Conservation (phyloP, 2,329 filamentous ascomycete species). For the Ploettnerulaceae sp. region DNA sequence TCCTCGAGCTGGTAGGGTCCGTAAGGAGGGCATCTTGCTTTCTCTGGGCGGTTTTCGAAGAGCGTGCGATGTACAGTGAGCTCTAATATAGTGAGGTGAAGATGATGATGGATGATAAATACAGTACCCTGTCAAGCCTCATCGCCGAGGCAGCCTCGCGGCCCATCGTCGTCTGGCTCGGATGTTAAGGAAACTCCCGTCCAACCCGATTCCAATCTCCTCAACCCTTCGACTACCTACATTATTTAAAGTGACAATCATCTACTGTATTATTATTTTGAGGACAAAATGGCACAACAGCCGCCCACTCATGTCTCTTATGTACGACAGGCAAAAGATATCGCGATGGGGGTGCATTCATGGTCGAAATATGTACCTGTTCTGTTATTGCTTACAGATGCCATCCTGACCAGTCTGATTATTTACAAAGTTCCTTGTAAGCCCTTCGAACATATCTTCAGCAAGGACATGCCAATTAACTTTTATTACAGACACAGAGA, state of each 20-base stretch:
- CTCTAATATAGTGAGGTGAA: not conserved
- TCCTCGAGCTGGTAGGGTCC: constrained; percentile 14
- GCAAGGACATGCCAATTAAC: not conserved
- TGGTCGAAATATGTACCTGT: constrained; percentile 27
- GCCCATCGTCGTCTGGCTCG: not conserved
- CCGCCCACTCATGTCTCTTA: constrained; percentile 13
- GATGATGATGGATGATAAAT: constrained; percentile 3
- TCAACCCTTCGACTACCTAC: not conserved
- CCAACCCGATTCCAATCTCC: not conserved
- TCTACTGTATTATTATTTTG: not conserved
- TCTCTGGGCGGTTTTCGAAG: not conserved
- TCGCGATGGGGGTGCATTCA: constrained; percentile 29
- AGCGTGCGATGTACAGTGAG: not conserved
- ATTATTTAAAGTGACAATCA: not conserved
- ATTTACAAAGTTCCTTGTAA: constrained; percentile 31
- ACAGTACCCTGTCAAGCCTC: not conserved
- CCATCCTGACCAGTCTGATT: constrained; percentile 28
- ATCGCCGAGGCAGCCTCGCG: not conserved
- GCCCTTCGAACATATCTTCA: not conserved
- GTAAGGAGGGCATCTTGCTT: constrained; percentile 22
- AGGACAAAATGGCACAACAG: not conserved
- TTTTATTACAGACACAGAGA: constrained; percentile 72
- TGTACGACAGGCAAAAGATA: constrained; percentile 22
- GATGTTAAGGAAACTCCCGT: too few relatives aligned
- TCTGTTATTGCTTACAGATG: constrained; percentile 28